Evolutionary conservation across 306 rosid species (phyloP).

Genomic region (Abrus precatorius): DNA sequence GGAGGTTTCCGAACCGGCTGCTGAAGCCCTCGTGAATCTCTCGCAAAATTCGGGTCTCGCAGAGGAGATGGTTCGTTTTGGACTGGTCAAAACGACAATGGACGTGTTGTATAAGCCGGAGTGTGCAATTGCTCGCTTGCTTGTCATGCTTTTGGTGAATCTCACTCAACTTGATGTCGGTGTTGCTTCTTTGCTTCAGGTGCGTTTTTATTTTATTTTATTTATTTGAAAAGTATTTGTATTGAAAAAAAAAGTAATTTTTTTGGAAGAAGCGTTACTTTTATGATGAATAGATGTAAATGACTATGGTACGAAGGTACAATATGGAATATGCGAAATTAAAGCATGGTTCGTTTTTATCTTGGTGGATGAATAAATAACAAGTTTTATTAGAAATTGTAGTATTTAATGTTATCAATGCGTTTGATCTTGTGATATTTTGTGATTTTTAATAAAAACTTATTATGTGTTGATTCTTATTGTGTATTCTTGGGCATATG

Average conservation of each 20-base stretch:
- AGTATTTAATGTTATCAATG: too few relatives aligned
- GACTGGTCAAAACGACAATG: slow-evolving; percentile 68
- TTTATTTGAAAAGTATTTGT: background rate
- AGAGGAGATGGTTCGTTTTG: slow-evolving; percentile 70
- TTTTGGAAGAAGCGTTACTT: background rate
- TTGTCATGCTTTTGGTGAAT: slow-evolving; percentile 93
- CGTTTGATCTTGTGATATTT: too few relatives aligned
- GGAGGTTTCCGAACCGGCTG: slow-evolving; percentile 91
- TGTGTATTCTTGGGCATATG: too few relatives aligned
- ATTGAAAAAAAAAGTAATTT: background rate
- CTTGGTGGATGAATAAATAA: background rate
- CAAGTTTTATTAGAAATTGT: too few relatives aligned
- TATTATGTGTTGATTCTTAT: background rate
- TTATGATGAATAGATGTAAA: background rate
- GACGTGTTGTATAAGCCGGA: slow-evolving; percentile 77
- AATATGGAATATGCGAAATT: background rate
- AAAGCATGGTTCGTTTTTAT: background rate
- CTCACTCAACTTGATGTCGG: slow-evolving; percentile 85
- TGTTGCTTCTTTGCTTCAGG: slow-evolving; percentile 83
- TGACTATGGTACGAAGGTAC: background rate
- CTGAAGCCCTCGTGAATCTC: slow-evolving; percentile 89
- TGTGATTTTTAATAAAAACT: too few relatives aligned
- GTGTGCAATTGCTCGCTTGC: slow-evolving; percentile 64
- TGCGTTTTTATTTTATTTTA: slow-evolving; percentile 40
- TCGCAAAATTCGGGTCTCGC: slow-evolving; percentile 76